Percentiles rank a stretch among this genome's conserved stretches.
These are phyloP conservation scores for Ascomycota sp. DNA, from an alignment of 2,329 filamentous ascomycete species.

Conservation along the genomic window DNA sequence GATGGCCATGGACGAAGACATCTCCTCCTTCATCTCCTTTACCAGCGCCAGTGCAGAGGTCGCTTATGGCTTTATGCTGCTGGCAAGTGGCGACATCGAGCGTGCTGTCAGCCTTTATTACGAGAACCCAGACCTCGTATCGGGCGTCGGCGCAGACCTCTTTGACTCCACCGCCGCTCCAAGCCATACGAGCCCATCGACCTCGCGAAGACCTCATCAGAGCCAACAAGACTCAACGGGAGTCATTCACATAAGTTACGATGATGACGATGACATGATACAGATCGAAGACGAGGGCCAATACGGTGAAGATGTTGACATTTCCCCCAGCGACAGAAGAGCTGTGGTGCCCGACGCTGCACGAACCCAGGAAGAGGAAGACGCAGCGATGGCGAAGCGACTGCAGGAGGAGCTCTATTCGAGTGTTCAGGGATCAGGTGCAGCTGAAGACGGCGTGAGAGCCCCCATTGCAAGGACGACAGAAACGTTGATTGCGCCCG, in stretches of 20 bases:
- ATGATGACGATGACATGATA: constrained; percentile 35
- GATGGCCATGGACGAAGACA: constrained; percentile 43
- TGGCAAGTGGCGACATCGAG: constrained; percentile 68
- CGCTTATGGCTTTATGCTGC: constrained; percentile 62
- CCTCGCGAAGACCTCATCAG: constrained; percentile 8
- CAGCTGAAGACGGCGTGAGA: constrained; percentile 43
- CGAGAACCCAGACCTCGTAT: constrained; percentile 57
- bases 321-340: too few species aligned
- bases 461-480: constrained; percentile 83
- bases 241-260: constrained; percentile 56
- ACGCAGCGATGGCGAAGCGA: constrained; percentile 79
- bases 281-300: constrained; percentile 1
- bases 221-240: constrained; percentile 15
- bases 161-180: constrained; percentile 4
- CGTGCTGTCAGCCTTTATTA: constrained; percentile 82
- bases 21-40: constrained; percentile 62
- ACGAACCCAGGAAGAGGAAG: constrained; percentile 54
- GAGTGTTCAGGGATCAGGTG: constrained; percentile 20
- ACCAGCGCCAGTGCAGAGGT: constrained; percentile 56
- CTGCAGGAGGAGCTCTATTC: constrained; percentile 84
- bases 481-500: constrained; percentile 71
- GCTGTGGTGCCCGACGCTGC: constrained; percentile 18
- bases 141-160: constrained; percentile 14
- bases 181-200: constrained; percentile 9
- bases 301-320: constrained; percentile 16